These are phyloP conservation scores for Chimonanthus praecox DNA, from an alignment of 164 flowering plant genomes.

Conservation along the genomic window DNA sequence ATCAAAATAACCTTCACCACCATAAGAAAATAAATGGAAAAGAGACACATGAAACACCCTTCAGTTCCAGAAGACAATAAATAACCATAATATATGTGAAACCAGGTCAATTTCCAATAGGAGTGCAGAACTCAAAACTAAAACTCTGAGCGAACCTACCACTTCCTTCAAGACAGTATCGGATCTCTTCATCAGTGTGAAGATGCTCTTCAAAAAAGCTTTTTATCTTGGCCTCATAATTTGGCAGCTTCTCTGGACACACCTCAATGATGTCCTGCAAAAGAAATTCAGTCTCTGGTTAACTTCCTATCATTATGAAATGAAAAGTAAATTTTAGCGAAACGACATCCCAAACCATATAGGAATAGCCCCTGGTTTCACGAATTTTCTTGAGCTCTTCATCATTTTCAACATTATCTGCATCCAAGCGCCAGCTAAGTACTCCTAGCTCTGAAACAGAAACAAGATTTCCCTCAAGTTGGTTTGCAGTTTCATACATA, in stretches of 20 bases:
- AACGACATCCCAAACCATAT: slow-evolving; percentile 40
- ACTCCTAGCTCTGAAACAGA: slow-evolving; percentile 71
- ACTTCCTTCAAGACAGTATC: slow-evolving; percentile 92
- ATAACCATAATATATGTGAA: no score
- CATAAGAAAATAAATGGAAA: not conserved
- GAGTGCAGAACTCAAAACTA: slow-evolving; percentile 1
- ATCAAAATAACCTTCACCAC: slow-evolving; percentile 82
- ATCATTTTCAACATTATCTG: slow-evolving; percentile 88
- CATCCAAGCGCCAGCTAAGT: slow-evolving; percentile 89
- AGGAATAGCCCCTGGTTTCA: slow-evolving; percentile 76
- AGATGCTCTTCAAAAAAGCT: slow-evolving; percentile 93
- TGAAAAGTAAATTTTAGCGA: not conserved
- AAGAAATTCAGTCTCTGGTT: not conserved
- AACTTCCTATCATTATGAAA: not conserved
- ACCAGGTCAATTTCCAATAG: not conserved
- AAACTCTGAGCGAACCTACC: slow-evolving; percentile 40
- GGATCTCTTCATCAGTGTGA: slow-evolving; percentile 98
- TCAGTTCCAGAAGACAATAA: not conserved
- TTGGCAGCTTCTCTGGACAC: slow-evolving; percentile 91
- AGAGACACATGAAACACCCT: not conserved
- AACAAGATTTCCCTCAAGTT: slow-evolving; percentile 2
- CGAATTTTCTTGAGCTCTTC: slow-evolving; percentile 90
- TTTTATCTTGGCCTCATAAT: slow-evolving; percentile 93
- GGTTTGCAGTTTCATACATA: not conserved
- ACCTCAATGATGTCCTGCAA: slow-evolving; percentile 80